A percentile compares a stretch with the other conserved stretches of the same genome.
Evolutionary conservation across 768 basidiomycete genomes (phyloP).

Genomic region (Boletus reticuloceps): DNA sequence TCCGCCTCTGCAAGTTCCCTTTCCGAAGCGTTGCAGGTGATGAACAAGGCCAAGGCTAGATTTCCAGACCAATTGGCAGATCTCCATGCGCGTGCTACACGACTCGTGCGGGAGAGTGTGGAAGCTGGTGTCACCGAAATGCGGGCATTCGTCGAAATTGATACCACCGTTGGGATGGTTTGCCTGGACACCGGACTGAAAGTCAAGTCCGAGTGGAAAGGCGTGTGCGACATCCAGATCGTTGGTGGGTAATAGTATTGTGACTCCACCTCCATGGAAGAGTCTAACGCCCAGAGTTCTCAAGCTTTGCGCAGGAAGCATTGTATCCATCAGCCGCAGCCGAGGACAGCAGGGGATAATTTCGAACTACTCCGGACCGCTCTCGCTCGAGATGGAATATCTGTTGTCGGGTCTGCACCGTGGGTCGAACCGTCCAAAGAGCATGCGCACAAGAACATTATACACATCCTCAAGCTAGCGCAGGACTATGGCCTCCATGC

Average conservation of each 20-base stretch:
- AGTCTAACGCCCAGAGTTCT: background rate
- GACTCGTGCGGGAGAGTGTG: conserved; percentile 55
- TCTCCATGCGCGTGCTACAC: conserved; percentile 49
- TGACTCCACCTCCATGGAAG: background rate
- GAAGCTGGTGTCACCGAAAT: conserved; percentile 62
- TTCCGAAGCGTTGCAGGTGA: conserved; percentile 52
- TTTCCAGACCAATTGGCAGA: conserved; percentile 45
- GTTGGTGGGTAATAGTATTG: conserved; percentile 38
- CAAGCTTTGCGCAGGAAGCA: conserved; percentile 60
- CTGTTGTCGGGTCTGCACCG: conserved; percentile 61
- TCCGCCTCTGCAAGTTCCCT: conserved; percentile 42
- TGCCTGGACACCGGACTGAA: conserved; percentile 53
- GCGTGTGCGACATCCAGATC: conserved; percentile 55
- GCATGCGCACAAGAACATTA: conserved; percentile 53
- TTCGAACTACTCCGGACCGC: conserved; percentile 44
- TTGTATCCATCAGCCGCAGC: conserved; percentile 40
- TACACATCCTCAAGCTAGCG: conserved; percentile 49
- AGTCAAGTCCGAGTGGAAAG: conserved; percentile 44
- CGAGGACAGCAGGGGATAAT: conserved; percentile 42
- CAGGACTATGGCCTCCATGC: conserved; percentile 36
- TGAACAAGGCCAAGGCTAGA: conserved; percentile 47
- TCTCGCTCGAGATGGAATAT: conserved; percentile 38
- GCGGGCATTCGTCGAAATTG: conserved; percentile 69
- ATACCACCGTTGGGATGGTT: conserved; percentile 47
- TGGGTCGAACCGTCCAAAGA: conserved; percentile 54